Base-by-base conservation (phyloP, 2,329 filamentous ascomycete species). In the Thielaviopsis punctulata region DNA sequence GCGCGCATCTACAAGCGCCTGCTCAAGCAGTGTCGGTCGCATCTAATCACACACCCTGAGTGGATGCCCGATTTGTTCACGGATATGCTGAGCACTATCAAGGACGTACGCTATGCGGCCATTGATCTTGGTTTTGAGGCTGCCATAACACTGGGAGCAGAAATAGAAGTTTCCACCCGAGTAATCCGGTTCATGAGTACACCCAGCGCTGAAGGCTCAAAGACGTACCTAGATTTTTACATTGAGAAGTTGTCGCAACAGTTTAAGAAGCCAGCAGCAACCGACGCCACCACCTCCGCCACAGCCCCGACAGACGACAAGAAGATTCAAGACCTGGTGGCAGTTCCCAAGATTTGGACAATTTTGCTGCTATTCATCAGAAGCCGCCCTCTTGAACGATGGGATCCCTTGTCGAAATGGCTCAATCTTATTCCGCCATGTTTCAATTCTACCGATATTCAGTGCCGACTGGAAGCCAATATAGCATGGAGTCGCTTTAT, bases 301-400 rank as follows among this genome's bases (percentile, higher is more conserved):
- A 24, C 46, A 25, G 39, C 39, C 19, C 13, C n/a, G 18, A 25
- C 33, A 10, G 46, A 48, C n/a, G 48, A 46, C n/a, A 44, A 25
- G 18, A 52, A 49, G 33, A 45, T 54, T 19, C 51, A 56, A 45
- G 56, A 57, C 8, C 53, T 56, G 22, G 64, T 72, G 0, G 72
- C 78, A 39, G 88, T 94, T 0, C 89, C 92, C 5, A 84, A 88
- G 58, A 86, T 96, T 21, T 96, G 90, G 90, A 84, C 84, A 54
- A 77, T 87, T 33, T 71, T 94, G 2, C 78, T 90, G 6, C 73
- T 95, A 1, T 79, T 95, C 52, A 70, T 95, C 47, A 79, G 84
- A 67, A 79, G 67, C 65, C 50, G 52, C 15, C 79, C 63, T 57
- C 72, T 70, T 61, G 79, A 69, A 57, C 80, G 62, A 68, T 96